Conservation (phyloP, 352 stramenopile genomes). For the Pythium monospermum region DNA sequence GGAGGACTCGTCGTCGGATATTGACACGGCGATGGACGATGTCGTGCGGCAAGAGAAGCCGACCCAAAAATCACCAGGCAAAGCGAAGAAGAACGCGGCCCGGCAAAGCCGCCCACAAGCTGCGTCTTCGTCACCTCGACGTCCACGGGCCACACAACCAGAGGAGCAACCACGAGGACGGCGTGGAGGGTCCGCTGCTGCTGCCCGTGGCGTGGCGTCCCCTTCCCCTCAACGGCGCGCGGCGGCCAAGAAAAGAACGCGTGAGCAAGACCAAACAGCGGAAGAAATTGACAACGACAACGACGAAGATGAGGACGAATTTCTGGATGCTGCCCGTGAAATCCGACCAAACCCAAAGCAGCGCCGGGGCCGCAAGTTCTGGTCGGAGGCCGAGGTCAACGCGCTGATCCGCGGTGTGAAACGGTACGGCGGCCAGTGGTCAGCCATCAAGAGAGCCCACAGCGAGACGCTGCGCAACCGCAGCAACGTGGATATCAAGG, state of each 20-base stretch:
- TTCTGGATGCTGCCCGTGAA: slow-evolving; percentile 9
- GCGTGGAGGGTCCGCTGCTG: too few species aligned
- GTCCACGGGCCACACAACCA: neutral
- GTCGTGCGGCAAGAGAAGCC: slow-evolving; percentile 19
- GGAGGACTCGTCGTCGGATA: slow-evolving; percentile 13
- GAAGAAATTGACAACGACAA: slow-evolving; percentile 16
- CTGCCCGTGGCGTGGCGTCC: too few species aligned
- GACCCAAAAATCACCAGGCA: slow-evolving; percentile 13
- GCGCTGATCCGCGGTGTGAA: slow-evolving; percentile 57
- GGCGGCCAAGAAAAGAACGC: neutral
- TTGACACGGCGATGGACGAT: slow-evolving; percentile 19
- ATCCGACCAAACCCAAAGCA: neutral
- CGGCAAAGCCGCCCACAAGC: neutral
- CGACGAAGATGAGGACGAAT: slow-evolving; percentile 14
- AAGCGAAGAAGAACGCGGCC: slow-evolving; percentile 9
- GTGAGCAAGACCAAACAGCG: slow-evolving; percentile 4
- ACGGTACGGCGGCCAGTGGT: slow-evolving; percentile 47
- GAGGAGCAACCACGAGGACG: too few species aligned
- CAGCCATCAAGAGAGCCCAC: slow-evolving; percentile 63
- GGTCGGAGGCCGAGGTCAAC: slow-evolving; percentile 47
- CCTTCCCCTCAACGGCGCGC: neutral
- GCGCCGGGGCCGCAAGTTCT: slow-evolving; percentile 28
- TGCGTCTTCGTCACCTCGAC: neutral
- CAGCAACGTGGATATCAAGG: slow-evolving; percentile 77
- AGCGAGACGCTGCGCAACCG: slow-evolving; percentile 36